Base-by-base conservation (phyloP, 1,284 basidiomycete species). In the Malassezia sympodialis region DNA sequence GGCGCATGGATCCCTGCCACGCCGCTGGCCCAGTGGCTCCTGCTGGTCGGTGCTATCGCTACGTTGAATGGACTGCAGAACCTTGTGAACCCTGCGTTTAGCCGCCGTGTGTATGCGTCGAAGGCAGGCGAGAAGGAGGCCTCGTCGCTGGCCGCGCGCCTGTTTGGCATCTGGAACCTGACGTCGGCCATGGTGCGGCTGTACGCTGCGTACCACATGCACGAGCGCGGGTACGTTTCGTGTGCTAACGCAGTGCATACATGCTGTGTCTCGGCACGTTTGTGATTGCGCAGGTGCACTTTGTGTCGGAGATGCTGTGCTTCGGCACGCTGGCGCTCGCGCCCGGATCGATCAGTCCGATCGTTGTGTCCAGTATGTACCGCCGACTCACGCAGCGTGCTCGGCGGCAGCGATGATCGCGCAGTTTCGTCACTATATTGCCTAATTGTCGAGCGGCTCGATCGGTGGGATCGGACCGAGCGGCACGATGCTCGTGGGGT, bases 201-300 rank as follows among this genome's bases (percentile, higher is more conserved):
- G 34, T 72, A 71, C 24, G 59, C 62, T 5, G 71, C 69, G 10
- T 72, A 68, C 59, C 57, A 72, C 49, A 65, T 72, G 24, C 56
- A 64, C 44, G 63, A 71, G 50, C 60, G 59, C 21, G 57, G 57
- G 67, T 69, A 37, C n/a, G 59, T 49, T 11, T 21, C 21, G 23
- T 27, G 21, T 34, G 8, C 51, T 35, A 1, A 41, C 19, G 27
- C 49, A 70, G 68, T 24, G 66, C 62, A 7, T 98, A 96, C 77
- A 84, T 93, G 74, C 83, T 96, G 75, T 82, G 88, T 15, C 77
- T 93, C 60, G 80, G 86, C 72, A 86, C 87, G 31, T 96, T 91
- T 77, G 81, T 88, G 58, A 83, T 96, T 65, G 91, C 90, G 0
- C 86, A 91, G 62, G 82, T 79, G 11, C 93, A 98, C 78, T 96